Evolutionary conservation across 805 yeast species (phyloP).

Genomic region (Kodamaea lidongshanica): DNA sequence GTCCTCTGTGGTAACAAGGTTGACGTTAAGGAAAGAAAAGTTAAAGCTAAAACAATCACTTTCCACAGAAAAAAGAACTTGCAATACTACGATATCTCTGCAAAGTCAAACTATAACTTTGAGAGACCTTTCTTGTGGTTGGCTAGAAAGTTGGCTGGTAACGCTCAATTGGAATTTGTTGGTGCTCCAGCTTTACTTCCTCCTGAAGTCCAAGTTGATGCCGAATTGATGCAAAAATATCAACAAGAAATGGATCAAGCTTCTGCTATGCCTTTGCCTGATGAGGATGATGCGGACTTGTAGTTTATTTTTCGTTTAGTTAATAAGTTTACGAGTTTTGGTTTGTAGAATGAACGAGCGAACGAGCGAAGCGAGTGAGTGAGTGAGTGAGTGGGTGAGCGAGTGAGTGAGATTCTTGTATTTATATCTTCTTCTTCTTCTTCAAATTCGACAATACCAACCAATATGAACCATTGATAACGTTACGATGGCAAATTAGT

Average conservation of each 20-base stretch:
- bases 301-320: constrained; percentile 6
- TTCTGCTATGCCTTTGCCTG: constrained; percentile 98
- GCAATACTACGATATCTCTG: constrained; percentile 99
- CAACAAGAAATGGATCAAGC: constrained; percentile 99
- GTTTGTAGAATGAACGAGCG: too few species aligned
- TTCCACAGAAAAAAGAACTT: constrained; percentile 99
- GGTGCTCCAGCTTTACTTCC: constrained; percentile 99
- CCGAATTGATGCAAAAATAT: constrained; percentile 94
- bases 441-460: too few species aligned
- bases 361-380: too few species aligned
- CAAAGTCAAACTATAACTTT: constrained; percentile 98
- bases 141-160: constrained; percentile 98
- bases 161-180: constrained; percentile 96
- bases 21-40: constrained; percentile 99
- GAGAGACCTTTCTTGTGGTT: constrained; percentile 99
- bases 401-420: too few species aligned
- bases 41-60: constrained; percentile 98
- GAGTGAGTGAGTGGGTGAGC: too few species aligned
- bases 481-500: too few species aligned
- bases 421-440: too few species aligned
- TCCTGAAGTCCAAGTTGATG: constrained; percentile 97
- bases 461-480: too few species aligned
- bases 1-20: constrained; percentile 99
- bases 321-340: constrained; percentile 2
- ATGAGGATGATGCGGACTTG: constrained; percentile 99